Conservation (phyloP, 1,284 basidiomycete genomes). For the Tylopilus sp. region DNA sequence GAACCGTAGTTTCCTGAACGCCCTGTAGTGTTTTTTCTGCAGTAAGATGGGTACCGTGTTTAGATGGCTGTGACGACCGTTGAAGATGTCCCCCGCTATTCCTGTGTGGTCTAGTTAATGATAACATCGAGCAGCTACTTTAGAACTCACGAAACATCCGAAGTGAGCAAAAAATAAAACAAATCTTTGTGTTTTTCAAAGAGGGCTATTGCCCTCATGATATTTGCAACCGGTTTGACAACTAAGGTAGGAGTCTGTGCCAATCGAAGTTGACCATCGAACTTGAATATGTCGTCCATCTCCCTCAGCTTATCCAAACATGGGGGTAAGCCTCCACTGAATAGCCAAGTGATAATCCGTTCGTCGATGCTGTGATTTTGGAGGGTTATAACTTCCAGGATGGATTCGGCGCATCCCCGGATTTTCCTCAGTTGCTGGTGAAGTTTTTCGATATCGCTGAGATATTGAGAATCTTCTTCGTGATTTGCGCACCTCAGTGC, state of each 20-base stretch:
- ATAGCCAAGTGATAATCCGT: background rate
- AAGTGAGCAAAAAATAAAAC: slow-evolving; percentile 1
- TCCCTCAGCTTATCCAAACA: slow-evolving; percentile 2
- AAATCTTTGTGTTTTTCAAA: background rate
- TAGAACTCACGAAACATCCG: background rate
- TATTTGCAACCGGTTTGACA: background rate
- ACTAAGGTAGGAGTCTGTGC: background rate
- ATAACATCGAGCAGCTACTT: background rate
- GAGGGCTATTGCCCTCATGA: background rate
- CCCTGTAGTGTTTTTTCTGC: too few species aligned
- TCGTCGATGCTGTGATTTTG: background rate
- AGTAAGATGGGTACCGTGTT: too few species aligned
- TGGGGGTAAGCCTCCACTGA: background rate
- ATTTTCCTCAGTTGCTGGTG: background rate
- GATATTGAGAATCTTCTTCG: background rate
- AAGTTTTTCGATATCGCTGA: background rate
- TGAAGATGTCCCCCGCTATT: background rate
- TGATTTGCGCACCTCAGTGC: background rate
- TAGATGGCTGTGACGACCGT: background rate
- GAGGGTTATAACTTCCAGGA: background rate
- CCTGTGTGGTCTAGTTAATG: background rate
- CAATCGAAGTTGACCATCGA: background rate
- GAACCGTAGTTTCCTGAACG: background rate
- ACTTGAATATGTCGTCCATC: background rate
- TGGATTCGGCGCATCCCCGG: background rate